Evolutionary conservation across 2,329 filamentous ascomycete genomes (phyloP).

Genomic region (Diaporthe citri): DNA sequence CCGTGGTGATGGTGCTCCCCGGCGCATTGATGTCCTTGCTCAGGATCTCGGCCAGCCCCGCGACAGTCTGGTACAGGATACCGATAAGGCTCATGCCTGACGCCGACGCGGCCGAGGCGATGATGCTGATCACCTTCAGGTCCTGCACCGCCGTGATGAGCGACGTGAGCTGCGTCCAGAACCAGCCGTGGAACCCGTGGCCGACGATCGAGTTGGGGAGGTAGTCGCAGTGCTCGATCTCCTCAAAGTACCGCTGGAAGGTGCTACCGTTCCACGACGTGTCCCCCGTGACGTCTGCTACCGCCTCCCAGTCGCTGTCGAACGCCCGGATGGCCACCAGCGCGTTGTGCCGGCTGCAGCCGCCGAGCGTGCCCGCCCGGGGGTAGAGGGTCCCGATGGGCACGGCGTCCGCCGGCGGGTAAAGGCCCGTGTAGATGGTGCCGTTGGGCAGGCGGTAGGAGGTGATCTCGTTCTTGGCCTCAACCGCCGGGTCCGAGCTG

Average conservation of each 20-base stretch:
- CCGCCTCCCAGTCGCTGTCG: conserved; percentile 65
- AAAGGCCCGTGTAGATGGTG: conserved; percentile 63
- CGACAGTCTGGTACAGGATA: conserved; percentile 48
- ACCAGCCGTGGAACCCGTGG: conserved; percentile 71
- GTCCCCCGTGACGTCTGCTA: conserved; percentile 67
- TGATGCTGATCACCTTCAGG: conserved; percentile 63
- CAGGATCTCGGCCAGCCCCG: conserved; percentile 62
- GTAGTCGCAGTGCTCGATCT: conserved; percentile 62
- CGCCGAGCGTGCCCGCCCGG: conserved; percentile 67
- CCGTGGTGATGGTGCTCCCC: conserved; percentile 59
- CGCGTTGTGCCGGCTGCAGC: conserved; percentile 69
- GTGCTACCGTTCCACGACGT: conserved; percentile 61
- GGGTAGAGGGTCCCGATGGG: conserved; percentile 70
- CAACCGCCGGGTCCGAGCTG: conserved; percentile 65
- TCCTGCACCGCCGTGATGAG: conserved; percentile 65
- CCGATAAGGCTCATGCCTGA: conserved; percentile 55
- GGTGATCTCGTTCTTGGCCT: conserved; percentile 70
- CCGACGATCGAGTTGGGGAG: conserved; percentile 54
- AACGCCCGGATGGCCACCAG: conserved; percentile 66
- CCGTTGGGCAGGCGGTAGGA: conserved; percentile 66
- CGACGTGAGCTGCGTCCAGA: conserved; percentile 62
- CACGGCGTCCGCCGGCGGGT: conserved; percentile 64
- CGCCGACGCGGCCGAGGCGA: conserved; percentile 65
- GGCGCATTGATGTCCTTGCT: conserved; percentile 60
- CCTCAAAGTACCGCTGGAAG: conserved; percentile 63